Evolutionary conservation across 148 eudicot genomes (phyloP), one percentile per base, ranked within the genome.

Genomic region (Suaeda aralocaspica): DNA sequence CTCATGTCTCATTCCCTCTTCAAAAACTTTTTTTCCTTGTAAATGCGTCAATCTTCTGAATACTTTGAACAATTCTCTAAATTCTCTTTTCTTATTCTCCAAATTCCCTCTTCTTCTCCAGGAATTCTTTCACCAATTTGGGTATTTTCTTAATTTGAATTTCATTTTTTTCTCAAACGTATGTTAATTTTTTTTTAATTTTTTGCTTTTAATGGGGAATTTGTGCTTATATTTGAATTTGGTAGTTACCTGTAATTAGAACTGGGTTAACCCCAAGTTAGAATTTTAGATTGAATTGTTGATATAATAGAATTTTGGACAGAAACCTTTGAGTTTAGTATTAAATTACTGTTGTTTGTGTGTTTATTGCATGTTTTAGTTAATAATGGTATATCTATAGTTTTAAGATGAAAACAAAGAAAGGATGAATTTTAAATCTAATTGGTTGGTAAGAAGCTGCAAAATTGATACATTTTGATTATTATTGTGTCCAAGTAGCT

Each of bases 1-100:
- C 59, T 46, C 49, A 50, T 14, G 18, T 33, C 39, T n/a, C n/a
- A n/a, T n/a, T n/a, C 36, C 68, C 9, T 61, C 68, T 19, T 71
- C 48, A 39, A 75, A 60, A 25, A 42, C 44, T 34, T 24, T 36
- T 14, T 70, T 74, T 69, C 69, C 86, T 50, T 75, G 82, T 1
- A 82, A 75, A 68, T 78, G 84, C 77, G 87, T 52, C 79, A 78
- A 51, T 76, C 84, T 13, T 72, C 80, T 8, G 82, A 80, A 16
- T 74, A 76, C 68, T 82, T 66, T 64, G 83, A 84, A 24, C 79
- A 77, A 34, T 80, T 80, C 44, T 48, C 81, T 4, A 67, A 53
- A n/a, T 77, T 77, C 19, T 77, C 79, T 14, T 50, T 7, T 64
- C 79, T 66, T 76, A 64, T 62, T 34, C 76, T 3, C 72, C 80